phyloP scores from a whole-genome alignment of 179 eudicot genomes.

The Silene coronaria region DNA sequence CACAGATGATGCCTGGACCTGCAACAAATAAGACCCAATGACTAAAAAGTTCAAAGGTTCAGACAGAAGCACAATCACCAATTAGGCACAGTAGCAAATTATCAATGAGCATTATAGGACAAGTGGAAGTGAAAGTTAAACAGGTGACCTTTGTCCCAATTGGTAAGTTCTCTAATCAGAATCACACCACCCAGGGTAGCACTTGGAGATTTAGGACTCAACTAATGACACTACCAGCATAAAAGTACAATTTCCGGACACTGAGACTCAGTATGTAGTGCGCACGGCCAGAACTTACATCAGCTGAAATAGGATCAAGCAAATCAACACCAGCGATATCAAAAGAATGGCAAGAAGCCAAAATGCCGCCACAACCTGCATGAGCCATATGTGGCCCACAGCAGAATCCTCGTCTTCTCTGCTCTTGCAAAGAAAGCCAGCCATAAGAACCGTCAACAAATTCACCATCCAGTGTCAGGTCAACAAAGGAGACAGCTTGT shows the following conservation, averaged over 20 bases:
- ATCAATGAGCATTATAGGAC: neutral
- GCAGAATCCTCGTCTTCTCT: conserved; percentile 81
- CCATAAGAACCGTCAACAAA: conserved; percentile 87
- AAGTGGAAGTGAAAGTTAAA: neutral
- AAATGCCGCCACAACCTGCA: conserved; percentile 97
- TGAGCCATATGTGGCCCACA: conserved; percentile 94
- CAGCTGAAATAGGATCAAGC: conserved; percentile 76
- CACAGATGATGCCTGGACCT: conserved; percentile 91
- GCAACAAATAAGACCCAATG: conserved; percentile 27
- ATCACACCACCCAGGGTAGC: conserved; percentile 4
- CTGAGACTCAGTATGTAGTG: neutral
- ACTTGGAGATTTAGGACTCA: neutral
- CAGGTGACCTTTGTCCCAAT: neutral
- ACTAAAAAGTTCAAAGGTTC: neutral
- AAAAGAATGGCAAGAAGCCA: conserved; percentile 88
- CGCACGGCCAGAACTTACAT: conserved; percentile 48
- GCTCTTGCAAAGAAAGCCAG: conserved; percentile 96
- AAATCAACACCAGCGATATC: conserved; percentile 92
- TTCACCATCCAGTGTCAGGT: conserved; percentile 84
- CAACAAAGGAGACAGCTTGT: conserved; percentile 95
- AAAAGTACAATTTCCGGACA: neutral
- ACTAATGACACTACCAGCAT: neutral
- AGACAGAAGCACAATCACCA: conserved; percentile 4
- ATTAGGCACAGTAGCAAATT: neutral
- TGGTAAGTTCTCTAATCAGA: neutral